These are phyloP conservation scores for Yarrowia keelungensis DNA, from an alignment of 805 yeast species.

Conservation along the genomic window DNA sequence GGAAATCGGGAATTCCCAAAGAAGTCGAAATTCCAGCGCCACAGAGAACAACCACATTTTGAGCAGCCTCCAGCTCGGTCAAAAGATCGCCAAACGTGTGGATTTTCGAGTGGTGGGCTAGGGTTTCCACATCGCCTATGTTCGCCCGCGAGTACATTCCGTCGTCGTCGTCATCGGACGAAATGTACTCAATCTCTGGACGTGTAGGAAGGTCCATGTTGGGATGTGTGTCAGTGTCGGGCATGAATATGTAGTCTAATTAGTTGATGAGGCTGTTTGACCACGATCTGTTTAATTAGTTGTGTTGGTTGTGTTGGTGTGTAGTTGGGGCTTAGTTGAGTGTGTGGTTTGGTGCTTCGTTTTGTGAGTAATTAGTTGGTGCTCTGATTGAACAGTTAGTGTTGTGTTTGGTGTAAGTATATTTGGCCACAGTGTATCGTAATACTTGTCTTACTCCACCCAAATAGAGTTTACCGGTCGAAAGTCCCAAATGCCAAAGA, in stretches of 20 bases:
- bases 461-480: not conserved
- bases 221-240: not conserved
- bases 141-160: too few species aligned
- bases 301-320: too few species aligned
- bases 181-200: constrained; percentile 18
- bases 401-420: too few species aligned
- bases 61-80: constrained; percentile 60
- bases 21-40: constrained; percentile 96
- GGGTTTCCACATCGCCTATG: not conserved
- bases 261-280: too few species aligned
- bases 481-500: not conserved
- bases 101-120: constrained; percentile 12
- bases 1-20: constrained; percentile 89
- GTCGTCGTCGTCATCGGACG: constrained; percentile 16
- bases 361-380: too few species aligned
- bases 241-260: not conserved
- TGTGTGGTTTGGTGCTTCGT: too few species aligned
- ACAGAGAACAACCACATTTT: constrained; percentile 73
- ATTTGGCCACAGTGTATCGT: too few species aligned
- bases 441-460: too few species aligned
- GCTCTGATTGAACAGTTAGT: too few species aligned
- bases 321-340: too few species aligned
- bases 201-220: too few species aligned
- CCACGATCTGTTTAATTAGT: too few species aligned
- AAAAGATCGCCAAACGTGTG: constrained; percentile 65